Evolutionary conservation across 495 filamentous ascomycete genomes (phyloP), one percentile per base, ranked within the genome.

Genomic region (Neurospora sp.): DNA sequence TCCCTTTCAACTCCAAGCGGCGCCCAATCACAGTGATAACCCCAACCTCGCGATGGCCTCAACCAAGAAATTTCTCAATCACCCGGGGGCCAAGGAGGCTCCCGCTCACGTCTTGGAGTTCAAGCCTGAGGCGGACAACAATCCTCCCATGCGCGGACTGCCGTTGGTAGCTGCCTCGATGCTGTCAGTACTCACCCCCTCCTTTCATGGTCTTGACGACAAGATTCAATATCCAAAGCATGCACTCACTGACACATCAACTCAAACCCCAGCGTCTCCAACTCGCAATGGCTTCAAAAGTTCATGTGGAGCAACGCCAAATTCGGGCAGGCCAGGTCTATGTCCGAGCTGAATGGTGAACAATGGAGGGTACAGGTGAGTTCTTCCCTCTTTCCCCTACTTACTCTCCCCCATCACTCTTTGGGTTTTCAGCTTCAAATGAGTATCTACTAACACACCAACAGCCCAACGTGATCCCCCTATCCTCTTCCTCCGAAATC

Each of bases 391-490:
- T 37, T 66, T 27, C 27, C 27, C 27, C 27, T 14, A 62, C n/a
- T n/a, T 14, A 14, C 1, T 27, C 14, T 35, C 27, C 12, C 35
- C 35, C 35, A 35, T 35, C 35, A 35, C 27, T 27, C 27, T 27
- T 27, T 27, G 20, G 10, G 46, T 23, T 9, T 46, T 27, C 27
- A 4, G 18, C 41, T n/a, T n/a, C 18, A n/a, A 18, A 18, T 3
- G 41, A 44, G 18, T 8, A 6, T 48, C 3, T 23, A 11, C 39
- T 39, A 71, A 73, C 70, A 66, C 9, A 38, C 20, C 54, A 27
- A 39, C 38, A 86, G 83, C 94, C 95, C n/a, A 92, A 92, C 40
- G 94, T 97, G 31, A 91, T 92, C 54, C 93, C 92, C 7, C 78
- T 91, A 69, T 73, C 77, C 8, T 31, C 54, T 8, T 31, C 54